A percentile compares a stretch with the other conserved stretches of the same genome.
These are phyloP conservation scores for Cercis canadensis DNA, from an alignment of 306 rosid genomes.

Conservation along the genomic window DNA sequence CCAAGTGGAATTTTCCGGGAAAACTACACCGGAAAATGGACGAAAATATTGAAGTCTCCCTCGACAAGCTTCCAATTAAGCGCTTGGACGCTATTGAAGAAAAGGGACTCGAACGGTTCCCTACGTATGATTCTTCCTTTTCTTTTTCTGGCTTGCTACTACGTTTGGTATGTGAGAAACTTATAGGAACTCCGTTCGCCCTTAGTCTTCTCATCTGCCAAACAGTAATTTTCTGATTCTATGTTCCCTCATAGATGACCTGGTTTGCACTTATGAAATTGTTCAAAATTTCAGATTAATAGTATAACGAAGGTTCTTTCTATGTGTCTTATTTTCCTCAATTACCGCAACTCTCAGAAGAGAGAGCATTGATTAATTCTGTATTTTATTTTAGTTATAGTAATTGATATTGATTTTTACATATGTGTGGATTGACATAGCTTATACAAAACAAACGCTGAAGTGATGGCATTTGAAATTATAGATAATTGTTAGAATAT, in stretches of 20 bases:
- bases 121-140: constrained; percentile 56
- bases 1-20: constrained; percentile 28
- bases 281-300: not conserved
- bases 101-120: constrained; percentile 80
- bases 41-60: constrained; percentile 57
- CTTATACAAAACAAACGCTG: not conserved
- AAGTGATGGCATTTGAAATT: not conserved
- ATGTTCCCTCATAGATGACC: no score
- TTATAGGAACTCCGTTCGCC: no score
- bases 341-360: not conserved
- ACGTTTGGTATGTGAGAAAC: not conserved
- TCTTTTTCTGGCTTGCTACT: not conserved
- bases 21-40: constrained; percentile 53
- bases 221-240: not conserved
- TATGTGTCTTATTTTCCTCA: not conserved
- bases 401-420: not conserved
- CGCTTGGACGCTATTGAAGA: constrained; percentile 89
- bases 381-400: not conserved
- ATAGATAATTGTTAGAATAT: not conserved
- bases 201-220: not conserved
- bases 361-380: not conserved
- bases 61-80: constrained; percentile 91
- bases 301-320: not conserved
- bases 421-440: no score
- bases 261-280: not conserved